Evolutionary conservation across 768 basidiomycete species (phyloP), one percentile per base, ranked within the genome.

Genomic region (Galerina marginata): DNA sequence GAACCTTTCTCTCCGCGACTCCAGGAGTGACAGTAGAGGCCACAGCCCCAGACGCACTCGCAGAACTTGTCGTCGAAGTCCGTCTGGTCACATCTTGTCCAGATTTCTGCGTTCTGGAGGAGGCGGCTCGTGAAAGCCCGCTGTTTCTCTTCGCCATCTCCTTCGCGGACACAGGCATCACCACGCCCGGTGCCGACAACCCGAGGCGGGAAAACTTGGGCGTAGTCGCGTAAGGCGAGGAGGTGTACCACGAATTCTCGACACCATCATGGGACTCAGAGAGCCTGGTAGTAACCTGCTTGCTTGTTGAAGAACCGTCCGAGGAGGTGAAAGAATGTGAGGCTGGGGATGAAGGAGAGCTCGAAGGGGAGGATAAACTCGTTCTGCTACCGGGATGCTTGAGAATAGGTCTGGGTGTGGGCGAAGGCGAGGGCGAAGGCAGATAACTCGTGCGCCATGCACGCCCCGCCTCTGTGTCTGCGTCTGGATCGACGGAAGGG

Each of bases 181-280:
- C 73, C 14, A 82, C 76, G 15, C 66, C 61, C 2, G 75, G 58
- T 2, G 71, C 62, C 2, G 71, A 60, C 9, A 82, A 65, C 12
- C 76, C 71, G 37, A 79, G 69, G 4, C 80, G 73, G 36, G 75
- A 71, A 65, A 83, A 83, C 25, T 72, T 73, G 4, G 82, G 82
- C 1, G 74, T 79, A 6, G 63, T 66, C 6, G 67, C 71, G 60
- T 76, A 80, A 0, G 33, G 71, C 37, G n/a, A 76, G 67, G 54
- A 52, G 4, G 60, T 61, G 50, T 79, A 69, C 80, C 80, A 81
- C 2, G 70, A 70, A 54, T 75, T 71, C 16, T 75, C 68, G 38
- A 58, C 54, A n/a, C 56, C 37, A n/a, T 37, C 39, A 23, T 10
- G 10, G 1, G 47, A 9, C 10, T 7, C 15, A 9, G 47, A 26